Evolutionary conservation across 768 basidiomycete genomes (phyloP).

Genomic region (Candolleomyces aberdarensis): DNA sequence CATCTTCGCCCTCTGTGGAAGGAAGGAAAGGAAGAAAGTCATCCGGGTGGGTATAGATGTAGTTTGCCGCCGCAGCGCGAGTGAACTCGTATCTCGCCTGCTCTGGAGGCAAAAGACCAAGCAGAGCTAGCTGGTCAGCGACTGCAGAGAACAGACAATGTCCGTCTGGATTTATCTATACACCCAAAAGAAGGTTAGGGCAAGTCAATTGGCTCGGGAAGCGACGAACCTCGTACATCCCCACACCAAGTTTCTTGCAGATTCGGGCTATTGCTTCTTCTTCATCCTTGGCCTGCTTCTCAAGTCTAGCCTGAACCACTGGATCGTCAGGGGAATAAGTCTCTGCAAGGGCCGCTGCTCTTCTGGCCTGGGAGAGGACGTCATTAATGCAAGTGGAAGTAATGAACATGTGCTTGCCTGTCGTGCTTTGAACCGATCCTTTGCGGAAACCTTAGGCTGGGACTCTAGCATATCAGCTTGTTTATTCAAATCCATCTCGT

Average conservation of each 20-base stretch:
- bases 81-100: slow-evolving; percentile 59
- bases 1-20: slow-evolving; percentile 67
- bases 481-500: slow-evolving; percentile 42
- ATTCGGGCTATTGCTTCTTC: slow-evolving; percentile 58
- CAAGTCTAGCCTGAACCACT: slow-evolving; percentile 54
- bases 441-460: slow-evolving; percentile 52
- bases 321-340: slow-evolving; percentile 50
- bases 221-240: slow-evolving; percentile 58
- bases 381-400: background rate
- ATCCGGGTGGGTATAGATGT: slow-evolving; percentile 78
- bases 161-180: slow-evolving; percentile 90
- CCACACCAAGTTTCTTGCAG: slow-evolving; percentile 63
- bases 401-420: slow-evolving; percentile 48
- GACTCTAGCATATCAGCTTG: slow-evolving; percentile 26
- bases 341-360: slow-evolving; percentile 62
- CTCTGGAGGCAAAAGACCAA: slow-evolving; percentile 57
- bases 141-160: slow-evolving; percentile 95
- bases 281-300: slow-evolving; percentile 67
- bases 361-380: slow-evolving; percentile 53
- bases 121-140: slow-evolving; percentile 84
- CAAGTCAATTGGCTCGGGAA: background rate
- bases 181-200: background rate
- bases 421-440: slow-evolving; percentile 64
- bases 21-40: slow-evolving; percentile 95
- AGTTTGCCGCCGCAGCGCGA: slow-evolving; percentile 71